Conservation (phyloP, 306 rosid genomes). For the Pterocarpus macrocarpus region DNA sequence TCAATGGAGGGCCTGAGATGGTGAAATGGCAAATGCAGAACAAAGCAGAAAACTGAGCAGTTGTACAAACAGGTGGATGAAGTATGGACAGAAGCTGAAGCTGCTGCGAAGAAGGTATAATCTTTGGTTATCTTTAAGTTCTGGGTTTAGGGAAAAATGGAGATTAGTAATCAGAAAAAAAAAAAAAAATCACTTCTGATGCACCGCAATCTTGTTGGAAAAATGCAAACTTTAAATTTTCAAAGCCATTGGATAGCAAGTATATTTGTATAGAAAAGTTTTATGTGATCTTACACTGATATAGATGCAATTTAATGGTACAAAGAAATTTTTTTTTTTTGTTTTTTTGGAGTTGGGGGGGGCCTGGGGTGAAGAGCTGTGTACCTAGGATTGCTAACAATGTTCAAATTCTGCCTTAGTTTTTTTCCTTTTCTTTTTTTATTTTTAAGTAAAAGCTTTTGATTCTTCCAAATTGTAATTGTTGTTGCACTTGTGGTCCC, state of each 20-base stretch:
- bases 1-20: conserved; percentile 83
- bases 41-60: conserved; percentile 90
- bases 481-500: conserved; percentile 6
- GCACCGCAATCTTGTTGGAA: neutral
- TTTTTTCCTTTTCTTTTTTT: neutral
- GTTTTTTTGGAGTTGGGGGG: neutral
- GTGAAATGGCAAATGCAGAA: conserved; percentile 96
- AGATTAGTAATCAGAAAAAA: neutral
- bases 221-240: neutral
- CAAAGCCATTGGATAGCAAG: neutral
- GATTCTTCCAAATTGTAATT: neutral
- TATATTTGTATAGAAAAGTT: conserved; percentile 16
- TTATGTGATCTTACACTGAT: conserved; percentile 22
- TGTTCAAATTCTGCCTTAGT: conserved; percentile 17
- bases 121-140: conserved; percentile 25
- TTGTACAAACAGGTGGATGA: conserved; percentile 92
- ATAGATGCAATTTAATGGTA: neutral
- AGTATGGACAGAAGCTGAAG: conserved; percentile 90
- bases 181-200: neutral
- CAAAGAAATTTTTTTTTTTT: too few relatives aligned
- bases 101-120: conserved; percentile 78
- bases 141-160: neutral
- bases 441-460: too few relatives aligned
- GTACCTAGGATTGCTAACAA: neutral
- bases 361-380: neutral